These are phyloP conservation scores for Prototheca cutis DNA, from an alignment of 163 green algal genomes.

Conservation along the genomic window DNA sequence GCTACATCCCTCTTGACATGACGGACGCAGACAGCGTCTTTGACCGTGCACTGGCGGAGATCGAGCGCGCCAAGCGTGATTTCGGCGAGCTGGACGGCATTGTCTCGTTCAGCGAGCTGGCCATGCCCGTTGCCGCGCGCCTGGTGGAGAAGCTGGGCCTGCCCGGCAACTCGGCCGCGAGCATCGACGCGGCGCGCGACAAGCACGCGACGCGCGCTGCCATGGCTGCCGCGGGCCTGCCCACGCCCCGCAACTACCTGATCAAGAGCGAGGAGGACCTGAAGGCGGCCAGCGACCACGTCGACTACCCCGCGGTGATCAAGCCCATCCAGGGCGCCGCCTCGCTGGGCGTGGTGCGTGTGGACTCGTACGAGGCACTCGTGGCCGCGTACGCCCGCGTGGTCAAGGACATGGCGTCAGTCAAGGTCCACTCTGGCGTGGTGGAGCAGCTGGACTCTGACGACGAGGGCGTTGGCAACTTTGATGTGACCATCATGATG, in stretches of 20 bases:
- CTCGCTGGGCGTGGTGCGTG: conserved; percentile 76
- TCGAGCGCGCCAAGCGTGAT: conserved; percentile 16
- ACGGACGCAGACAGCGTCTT: conserved; percentile 65
- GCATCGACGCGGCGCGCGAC: conserved; percentile 72
- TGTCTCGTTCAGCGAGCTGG: conserved; percentile 81
- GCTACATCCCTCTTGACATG: conserved; percentile 79
- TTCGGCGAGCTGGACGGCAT: conserved; percentile 66
- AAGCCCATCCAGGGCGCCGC: conserved; percentile 82
- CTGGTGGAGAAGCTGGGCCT: conserved; percentile 68
- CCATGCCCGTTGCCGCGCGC: conserved; percentile 64
- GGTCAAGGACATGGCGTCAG: conserved; percentile 43
- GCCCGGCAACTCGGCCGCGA: conserved; percentile 44
- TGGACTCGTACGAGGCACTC: conserved; percentile 55
- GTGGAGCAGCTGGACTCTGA: conserved; percentile 44
- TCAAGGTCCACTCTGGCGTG: conserved; percentile 52
- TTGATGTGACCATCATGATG: conserved; percentile 74
- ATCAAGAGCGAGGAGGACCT: conserved; percentile 45
- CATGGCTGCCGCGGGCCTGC: conserved; percentile 58
- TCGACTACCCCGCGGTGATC: conserved; percentile 84
- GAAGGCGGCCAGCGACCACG: conserved; percentile 40
- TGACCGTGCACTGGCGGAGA: conserved; percentile 51
- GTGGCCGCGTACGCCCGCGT: conserved; percentile 49
- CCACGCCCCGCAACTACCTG: conserved; percentile 51
- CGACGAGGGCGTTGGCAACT: conserved; percentile 37
- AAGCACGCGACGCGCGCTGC: conserved; percentile 61